Conservation (phyloP, 441 rosid genomes). For the Eruca vesicaria region DNA sequence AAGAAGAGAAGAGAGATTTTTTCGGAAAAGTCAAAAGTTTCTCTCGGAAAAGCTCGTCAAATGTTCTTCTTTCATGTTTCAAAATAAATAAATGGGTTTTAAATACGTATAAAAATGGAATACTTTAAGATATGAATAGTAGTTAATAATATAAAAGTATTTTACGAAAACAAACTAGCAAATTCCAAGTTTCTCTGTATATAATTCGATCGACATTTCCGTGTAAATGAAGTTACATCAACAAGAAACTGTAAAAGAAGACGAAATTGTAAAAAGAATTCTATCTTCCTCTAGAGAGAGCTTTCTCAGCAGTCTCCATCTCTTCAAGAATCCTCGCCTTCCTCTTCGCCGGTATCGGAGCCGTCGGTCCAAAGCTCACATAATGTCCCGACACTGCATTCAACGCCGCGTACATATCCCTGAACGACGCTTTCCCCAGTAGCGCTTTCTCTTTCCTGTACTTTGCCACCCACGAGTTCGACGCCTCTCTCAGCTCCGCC, state of each 20-base stretch:
- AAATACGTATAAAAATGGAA: background rate
- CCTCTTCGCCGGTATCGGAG: conserved; percentile 81
- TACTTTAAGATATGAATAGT: background rate
- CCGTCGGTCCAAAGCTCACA: conserved; percentile 91
- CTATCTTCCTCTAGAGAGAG: conserved; percentile 72
- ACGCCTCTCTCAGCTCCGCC: conserved; percentile 68
- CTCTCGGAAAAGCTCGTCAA: background rate
- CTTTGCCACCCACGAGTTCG: conserved; percentile 91
- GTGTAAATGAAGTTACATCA: background rate
- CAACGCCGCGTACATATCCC: conserved; percentile 87
- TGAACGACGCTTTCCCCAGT: conserved; percentile 66
- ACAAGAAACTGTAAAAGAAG: conserved; percentile 2
- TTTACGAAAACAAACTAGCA: too few relatives aligned
- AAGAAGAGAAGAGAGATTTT: background rate
- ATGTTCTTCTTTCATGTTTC: too few relatives aligned
- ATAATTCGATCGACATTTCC: background rate
- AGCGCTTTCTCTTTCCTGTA: conserved; percentile 84
- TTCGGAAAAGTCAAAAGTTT: background rate
- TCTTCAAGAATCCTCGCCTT: conserved; percentile 86
- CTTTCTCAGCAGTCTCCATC: conserved; percentile 89
- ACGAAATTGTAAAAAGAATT: too few relatives aligned
- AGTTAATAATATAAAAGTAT: background rate
- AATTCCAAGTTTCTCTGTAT: background rate
- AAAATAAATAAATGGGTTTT: background rate
- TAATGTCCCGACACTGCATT: conserved; percentile 94